Evolutionary conservation across 345 rosid species (phyloP).

Genomic region (Isatis tinctoria): DNA sequence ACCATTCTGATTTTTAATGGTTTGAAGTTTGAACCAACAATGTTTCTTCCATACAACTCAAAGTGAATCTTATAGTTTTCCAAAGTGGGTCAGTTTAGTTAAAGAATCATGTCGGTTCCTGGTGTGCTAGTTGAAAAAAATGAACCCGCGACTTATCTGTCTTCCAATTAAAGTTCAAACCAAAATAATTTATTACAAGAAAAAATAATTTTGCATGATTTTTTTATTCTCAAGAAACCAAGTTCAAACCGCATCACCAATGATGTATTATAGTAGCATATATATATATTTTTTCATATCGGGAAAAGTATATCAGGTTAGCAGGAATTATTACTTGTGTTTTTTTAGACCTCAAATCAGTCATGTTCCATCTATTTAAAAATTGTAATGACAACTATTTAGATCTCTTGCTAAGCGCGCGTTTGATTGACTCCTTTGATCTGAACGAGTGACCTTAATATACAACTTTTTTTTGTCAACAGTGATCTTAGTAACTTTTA

Average conservation of each 20-base stretch:
- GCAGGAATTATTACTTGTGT: not conserved
- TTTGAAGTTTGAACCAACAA: not conserved
- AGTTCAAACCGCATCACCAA: not conserved
- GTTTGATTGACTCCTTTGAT: not conserved
- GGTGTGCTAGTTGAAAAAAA: not conserved
- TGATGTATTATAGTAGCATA: too few species aligned
- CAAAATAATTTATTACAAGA: not conserved
- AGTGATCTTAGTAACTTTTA: not conserved
- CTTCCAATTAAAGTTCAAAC: not conserved
- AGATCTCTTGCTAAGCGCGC: not conserved
- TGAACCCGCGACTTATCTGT: not conserved
- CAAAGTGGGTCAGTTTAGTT: not conserved
- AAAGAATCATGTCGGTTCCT: not conserved
- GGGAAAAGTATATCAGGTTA: not conserved
- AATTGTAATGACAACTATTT: not conserved
- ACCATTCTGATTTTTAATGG: not conserved
- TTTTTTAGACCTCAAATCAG: not conserved
- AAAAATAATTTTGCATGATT: not conserved
- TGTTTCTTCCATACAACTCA: not conserved
- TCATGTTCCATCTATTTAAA: not conserved
- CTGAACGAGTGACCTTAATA: not conserved
- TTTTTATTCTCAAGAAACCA: not conserved
- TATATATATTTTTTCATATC: not conserved
- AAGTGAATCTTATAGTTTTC: not conserved
- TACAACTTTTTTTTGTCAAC: not conserved